phyloP scores from a whole-genome alignment of 805 yeast species.

The Pichia exigua region DNA sequence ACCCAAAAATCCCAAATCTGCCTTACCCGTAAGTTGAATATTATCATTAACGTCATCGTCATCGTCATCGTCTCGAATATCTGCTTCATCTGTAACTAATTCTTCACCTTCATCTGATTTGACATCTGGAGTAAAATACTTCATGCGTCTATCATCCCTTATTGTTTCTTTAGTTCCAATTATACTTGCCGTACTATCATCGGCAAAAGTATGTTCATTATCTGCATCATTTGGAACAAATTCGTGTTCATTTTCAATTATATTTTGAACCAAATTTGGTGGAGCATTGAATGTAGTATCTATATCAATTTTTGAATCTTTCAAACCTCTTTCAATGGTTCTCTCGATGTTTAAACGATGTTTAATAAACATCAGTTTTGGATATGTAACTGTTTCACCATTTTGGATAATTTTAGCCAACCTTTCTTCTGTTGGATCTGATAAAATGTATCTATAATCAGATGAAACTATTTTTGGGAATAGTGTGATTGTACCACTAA shows the following conservation, averaged over 20 bases:
- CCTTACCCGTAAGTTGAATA: not conserved
- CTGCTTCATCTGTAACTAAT: not conserved
- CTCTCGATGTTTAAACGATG: constrained; percentile 62
- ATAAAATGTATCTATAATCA: constrained; percentile 57
- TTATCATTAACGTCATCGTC: constrained; percentile 7
- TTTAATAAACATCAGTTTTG: constrained; percentile 55
- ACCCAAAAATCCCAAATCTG: constrained; percentile 13
- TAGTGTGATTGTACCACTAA: constrained; percentile 67
- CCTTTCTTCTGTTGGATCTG: constrained; percentile 59
- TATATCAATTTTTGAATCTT: constrained; percentile 6
- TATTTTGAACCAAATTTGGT: constrained; percentile 5
- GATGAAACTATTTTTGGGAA: constrained; percentile 58
- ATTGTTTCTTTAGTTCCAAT: not conserved
- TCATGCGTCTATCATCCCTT: not conserved
- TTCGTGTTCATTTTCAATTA: constrained; percentile 1
- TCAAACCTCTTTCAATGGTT: constrained; percentile 45
- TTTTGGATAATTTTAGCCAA: constrained; percentile 46
- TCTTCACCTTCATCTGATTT: not conserved
- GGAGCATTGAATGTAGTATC: constrained; percentile 6
- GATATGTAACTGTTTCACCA: constrained; percentile 62
- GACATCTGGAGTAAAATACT: not conserved
- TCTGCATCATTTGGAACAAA: not conserved
- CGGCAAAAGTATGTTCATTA: not conserved
- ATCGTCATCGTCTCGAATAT: constrained; percentile 8
- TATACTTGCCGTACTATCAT: not conserved